Evolutionary conservation across 2,329 filamentous ascomycete genomes (phyloP), one percentile per base, ranked within the genome.

Genomic region (Fonsecaea erecta): DNA sequence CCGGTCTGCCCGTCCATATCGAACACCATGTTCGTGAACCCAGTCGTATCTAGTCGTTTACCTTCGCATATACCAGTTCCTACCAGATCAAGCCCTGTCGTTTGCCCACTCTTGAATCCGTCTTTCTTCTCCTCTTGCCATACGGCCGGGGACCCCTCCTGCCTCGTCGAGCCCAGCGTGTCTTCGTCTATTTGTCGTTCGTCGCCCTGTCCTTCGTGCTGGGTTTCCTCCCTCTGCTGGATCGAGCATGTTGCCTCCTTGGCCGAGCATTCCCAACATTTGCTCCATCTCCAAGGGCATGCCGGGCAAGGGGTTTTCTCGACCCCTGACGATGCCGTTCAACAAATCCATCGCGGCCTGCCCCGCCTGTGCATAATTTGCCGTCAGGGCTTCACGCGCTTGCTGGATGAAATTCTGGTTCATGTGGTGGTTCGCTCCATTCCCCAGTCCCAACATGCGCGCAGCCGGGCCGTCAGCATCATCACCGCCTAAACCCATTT

Each of bases 321-420:
- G 57, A 16, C 70, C 70, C 55, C 43, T 71, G 14, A 70, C 59
- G 28, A 64, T 63, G 11, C 70, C 69, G 28, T 71, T 70, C 21
- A 73, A 60, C 3, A 73, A 53, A 9, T 65, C 71, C 48, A 77
- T 74, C 6, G 75, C 76, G 9, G 75, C 73, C 30, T 72, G 72
- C 12, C 70, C 71, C 11, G 75, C 76, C 48, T 75, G 71, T 18
- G 73, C 72, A 37, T 74, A 74, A 55, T 71, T 72, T 1, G 73
- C 74, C 14, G 73, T 73, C n/a, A 77, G 57, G 1, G 76, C 73
- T 56, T 76, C 74, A 3, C 74, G 70, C 6, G 75, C 75, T n/a
- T 73, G 73, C 34, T 76, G 73, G 16, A 81, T 73, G 65, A 86
- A 88, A 66, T 86, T 80, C 30, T 89, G 85, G 64, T 87, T 87